Evolutionary conservation across 225 moss, liverwort and hornwort genomes (phyloP).

Genomic region (Lunularia cruciata): DNA sequence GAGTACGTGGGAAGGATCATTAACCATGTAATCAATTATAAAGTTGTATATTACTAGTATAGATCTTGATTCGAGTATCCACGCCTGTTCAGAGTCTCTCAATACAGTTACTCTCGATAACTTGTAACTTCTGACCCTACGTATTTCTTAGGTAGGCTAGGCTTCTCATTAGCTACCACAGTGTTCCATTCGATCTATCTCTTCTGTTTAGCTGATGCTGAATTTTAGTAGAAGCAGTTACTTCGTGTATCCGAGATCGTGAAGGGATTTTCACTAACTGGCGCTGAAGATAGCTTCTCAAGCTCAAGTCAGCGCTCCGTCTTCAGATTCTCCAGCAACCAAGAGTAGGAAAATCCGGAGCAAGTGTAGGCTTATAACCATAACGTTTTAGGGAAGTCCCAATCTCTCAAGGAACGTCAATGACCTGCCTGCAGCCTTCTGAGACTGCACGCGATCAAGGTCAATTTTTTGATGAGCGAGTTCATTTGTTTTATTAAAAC

Average conservation of each 20-base stretch:
- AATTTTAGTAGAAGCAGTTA: neutral
- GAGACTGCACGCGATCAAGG: neutral
- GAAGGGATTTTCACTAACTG: neutral
- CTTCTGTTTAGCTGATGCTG: neutral
- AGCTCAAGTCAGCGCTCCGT: neutral
- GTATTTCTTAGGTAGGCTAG: neutral
- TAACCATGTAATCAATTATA: neutral
- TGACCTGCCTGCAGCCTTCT: conserved; percentile 3
- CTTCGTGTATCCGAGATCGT: neutral
- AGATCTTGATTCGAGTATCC: neutral
- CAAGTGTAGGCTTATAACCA: neutral
- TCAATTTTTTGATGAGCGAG: conserved; percentile 8
- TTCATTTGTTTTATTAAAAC: conserved; percentile 8
- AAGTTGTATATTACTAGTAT: conserved; percentile 22
- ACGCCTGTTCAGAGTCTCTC: neutral
- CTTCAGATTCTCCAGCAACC: neutral
- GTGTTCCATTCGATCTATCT: neutral
- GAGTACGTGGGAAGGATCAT: neutral
- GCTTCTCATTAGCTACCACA: neutral
- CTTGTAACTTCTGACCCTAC: neutral
- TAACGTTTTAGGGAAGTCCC: neutral
- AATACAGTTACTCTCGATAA: neutral
- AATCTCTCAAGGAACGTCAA: neutral
- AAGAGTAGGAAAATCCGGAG: neutral
- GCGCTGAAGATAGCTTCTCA: neutral